phyloP scores from a whole-genome alignment of 1,284 basidiomycete genomes.

The Psilocybe mexicana region DNA sequence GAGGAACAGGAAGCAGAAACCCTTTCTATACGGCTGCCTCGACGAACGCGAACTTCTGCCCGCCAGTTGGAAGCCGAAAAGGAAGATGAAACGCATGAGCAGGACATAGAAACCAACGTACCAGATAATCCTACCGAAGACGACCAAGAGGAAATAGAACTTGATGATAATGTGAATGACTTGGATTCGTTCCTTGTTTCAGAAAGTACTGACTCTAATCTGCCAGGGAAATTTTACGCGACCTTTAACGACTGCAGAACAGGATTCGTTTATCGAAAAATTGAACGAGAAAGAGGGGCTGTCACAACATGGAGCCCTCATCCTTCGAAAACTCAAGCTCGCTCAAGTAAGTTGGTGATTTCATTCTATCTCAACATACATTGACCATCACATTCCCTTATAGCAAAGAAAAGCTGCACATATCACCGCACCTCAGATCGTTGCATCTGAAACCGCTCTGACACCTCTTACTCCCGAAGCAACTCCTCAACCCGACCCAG shows the following conservation, averaged over 20 bases:
- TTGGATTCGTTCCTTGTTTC: background rate
- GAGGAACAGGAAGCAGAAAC: background rate
- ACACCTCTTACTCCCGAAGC: slow-evolving; percentile 27
- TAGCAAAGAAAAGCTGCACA: slow-evolving; percentile 40
- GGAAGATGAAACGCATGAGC: slow-evolving; percentile 33
- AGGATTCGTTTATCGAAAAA: slow-evolving; percentile 29
- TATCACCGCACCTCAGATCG: slow-evolving; percentile 20
- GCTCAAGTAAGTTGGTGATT: slow-evolving; percentile 36
- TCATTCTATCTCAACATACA: background rate
- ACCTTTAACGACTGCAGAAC: slow-evolving; percentile 40
- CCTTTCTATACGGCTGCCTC: slow-evolving; percentile 4
- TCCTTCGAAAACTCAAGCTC: slow-evolving; percentile 48
- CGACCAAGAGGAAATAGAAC: slow-evolving; percentile 30
- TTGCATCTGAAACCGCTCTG: slow-evolving; percentile 20
- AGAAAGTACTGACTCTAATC: background rate
- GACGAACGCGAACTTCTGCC: slow-evolving; percentile 10
- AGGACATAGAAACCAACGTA: slow-evolving; percentile 35
- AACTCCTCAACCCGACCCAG: slow-evolving; percentile 33
- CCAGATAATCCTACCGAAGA: slow-evolving; percentile 36
- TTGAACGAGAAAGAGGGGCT: slow-evolving; percentile 18
- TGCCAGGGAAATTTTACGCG: slow-evolving; percentile 38
- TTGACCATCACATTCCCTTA: background rate
- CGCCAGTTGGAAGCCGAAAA: slow-evolving; percentile 6
- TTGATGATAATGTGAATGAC: slow-evolving; percentile 30
- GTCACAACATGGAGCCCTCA: slow-evolving; percentile 35